Evolutionary conservation across 2,329 filamentous ascomycete species (phyloP).

Genomic region (Penicillium sp.): DNA sequence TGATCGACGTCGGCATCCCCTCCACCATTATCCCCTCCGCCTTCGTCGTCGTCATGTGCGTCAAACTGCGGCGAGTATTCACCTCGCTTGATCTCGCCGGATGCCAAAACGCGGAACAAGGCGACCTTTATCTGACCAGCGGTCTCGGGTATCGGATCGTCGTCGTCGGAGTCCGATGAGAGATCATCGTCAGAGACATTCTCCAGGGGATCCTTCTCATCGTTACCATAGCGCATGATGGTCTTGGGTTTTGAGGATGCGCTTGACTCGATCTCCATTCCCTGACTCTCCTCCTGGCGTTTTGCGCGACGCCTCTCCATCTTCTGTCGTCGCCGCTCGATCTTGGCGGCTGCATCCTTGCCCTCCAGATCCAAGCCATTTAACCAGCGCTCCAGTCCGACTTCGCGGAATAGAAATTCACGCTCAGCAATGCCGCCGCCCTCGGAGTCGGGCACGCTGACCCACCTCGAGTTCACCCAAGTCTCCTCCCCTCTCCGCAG

Average conservation of each 20-base stretch:
- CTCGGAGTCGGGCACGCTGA: slow-evolving; percentile 85
- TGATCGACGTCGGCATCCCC: slow-evolving; percentile 87
- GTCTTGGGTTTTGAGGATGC: slow-evolving; percentile 43
- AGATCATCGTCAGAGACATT: slow-evolving; percentile 68
- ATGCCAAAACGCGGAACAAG: slow-evolving; percentile 90
- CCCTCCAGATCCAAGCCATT: slow-evolving; percentile 95
- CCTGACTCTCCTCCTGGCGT: slow-evolving; percentile 60
- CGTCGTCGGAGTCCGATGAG: slow-evolving; percentile 68
- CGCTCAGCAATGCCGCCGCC: slow-evolving; percentile 92
- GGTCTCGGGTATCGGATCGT: slow-evolving; percentile 84
- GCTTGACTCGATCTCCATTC: slow-evolving; percentile 41
- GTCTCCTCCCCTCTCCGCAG: slow-evolving; percentile 92
- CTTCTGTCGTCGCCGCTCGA: slow-evolving; percentile 61
- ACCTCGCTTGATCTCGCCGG: slow-evolving; percentile 94
- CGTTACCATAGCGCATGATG: slow-evolving; percentile 76
- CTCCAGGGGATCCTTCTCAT: slow-evolving; percentile 72
- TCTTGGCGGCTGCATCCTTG: slow-evolving; percentile 81
- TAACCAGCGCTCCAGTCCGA: slow-evolving; percentile 92
- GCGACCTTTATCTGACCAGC: slow-evolving; percentile 98
- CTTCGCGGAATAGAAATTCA: slow-evolving; percentile 95
- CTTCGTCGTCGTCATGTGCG: slow-evolving; percentile 90
- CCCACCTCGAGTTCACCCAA: slow-evolving; percentile 98
- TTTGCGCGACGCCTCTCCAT: slow-evolving; percentile 85
- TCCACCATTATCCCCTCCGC: slow-evolving; percentile 55
- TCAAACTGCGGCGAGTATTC: slow-evolving; percentile 98